phyloP scores from a whole-genome alignment of 192 early-diverging fungal genomes.

The Backusella luteola region DNA sequence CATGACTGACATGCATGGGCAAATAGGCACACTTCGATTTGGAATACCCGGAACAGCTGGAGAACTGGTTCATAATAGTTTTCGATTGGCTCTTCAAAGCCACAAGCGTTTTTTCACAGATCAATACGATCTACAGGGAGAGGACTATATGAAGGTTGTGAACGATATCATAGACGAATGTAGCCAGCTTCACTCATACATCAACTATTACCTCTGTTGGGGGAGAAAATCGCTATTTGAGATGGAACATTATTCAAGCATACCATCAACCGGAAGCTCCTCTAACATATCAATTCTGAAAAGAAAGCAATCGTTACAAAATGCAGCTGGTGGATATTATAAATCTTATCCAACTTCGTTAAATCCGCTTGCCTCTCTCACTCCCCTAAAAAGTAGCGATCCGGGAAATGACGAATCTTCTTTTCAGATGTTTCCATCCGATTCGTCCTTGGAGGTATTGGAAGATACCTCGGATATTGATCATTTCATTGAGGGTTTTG shows the following conservation, averaged over 20 bases:
- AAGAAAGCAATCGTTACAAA: neutral
- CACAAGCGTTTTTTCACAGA: neutral
- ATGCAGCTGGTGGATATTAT: neutral
- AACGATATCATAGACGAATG: neutral
- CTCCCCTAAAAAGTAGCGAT: neutral
- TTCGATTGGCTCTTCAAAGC: neutral
- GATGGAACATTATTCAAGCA: neutral
- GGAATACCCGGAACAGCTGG: neutral
- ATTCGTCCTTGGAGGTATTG: neutral
- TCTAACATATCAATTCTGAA: neutral
- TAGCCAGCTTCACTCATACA: neutral
- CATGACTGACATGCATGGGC: conserved; percentile 1
- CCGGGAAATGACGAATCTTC: neutral
- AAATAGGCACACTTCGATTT: conserved; percentile 2
- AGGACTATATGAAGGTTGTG: neutral
- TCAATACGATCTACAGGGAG: neutral
- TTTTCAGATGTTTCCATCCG: neutral
- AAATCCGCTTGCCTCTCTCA: neutral
- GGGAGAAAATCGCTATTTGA: conserved; percentile 19
- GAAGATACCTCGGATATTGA: neutral
- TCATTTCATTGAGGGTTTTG: neutral
- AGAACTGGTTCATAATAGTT: conserved; percentile 2
- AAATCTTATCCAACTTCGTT: neutral
- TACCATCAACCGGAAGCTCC: neutral
- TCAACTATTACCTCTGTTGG: conserved; percentile 16